phyloP scores from a whole-genome alignment of 106 monocot species.

The Apostasia ramifera region DNA sequence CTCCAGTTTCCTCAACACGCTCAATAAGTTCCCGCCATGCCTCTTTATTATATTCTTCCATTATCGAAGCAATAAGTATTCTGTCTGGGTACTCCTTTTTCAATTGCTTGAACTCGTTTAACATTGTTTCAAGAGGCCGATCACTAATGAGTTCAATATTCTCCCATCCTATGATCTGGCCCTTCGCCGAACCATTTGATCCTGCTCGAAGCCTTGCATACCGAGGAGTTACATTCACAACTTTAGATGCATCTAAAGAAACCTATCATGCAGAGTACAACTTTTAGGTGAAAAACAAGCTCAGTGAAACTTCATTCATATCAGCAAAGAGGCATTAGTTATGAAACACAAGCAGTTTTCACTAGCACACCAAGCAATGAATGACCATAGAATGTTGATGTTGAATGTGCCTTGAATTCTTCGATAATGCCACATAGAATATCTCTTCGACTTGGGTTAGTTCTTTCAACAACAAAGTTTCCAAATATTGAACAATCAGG shows the following conservation, averaged over 20 bases:
- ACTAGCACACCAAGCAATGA: too few species aligned
- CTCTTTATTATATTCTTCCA: constrained; percentile 96
- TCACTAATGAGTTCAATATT: constrained; percentile 99
- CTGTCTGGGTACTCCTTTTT: constrained; percentile 89
- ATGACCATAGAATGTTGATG: neutral
- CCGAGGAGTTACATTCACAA: constrained; percentile 95
- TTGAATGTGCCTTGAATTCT: too few species aligned
- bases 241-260: constrained; percentile 89
- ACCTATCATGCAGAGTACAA: constrained; percentile 42
- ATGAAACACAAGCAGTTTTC: neutral
- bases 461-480: too few species aligned
- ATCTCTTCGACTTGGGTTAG: too few species aligned
- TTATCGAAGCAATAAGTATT: constrained; percentile 92
- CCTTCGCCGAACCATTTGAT: constrained; percentile 79
- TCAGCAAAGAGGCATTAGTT: neutral
- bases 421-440: too few species aligned
- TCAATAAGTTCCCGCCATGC: constrained; percentile 95
- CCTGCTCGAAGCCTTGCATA: constrained; percentile 79
- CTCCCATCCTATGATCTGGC: constrained; percentile 93
- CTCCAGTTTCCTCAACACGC: constrained; percentile 87
- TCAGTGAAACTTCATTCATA: neutral
- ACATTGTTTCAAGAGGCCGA: constrained; percentile 89
- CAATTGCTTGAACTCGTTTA: constrained; percentile 83
- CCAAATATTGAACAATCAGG: too few species aligned
- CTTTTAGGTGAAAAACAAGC: neutral